Percentiles rank a stretch among this genome's conserved stretches.
Evolutionary conservation across 768 basidiomycete genomes (phyloP).

Genomic region (Kondoa malvinella): DNA sequence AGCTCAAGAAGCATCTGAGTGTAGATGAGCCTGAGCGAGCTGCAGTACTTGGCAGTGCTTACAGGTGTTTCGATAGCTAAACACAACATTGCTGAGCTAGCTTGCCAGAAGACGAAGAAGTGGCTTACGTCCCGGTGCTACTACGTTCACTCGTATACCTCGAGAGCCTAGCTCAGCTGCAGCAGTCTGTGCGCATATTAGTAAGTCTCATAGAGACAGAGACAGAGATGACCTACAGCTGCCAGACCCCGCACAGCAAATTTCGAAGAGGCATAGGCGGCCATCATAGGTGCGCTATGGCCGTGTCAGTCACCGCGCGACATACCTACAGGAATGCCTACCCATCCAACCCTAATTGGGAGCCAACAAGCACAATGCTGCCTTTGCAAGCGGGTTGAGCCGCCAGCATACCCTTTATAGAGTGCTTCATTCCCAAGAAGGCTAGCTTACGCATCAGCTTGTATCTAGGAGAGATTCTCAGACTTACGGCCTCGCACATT

Average conservation of each 20-base stretch:
- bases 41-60: neutral
- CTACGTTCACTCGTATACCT: slow-evolving; percentile 6
- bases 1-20: neutral
- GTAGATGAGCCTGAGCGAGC: neutral
- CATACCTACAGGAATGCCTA: neutral
- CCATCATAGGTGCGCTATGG: neutral
- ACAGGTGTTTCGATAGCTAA: neutral
- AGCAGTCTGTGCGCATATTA: neutral
- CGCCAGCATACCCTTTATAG: slow-evolving; percentile 1
- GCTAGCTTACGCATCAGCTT: neutral
- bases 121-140: neutral
- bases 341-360: slow-evolving; percentile 6
- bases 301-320: neutral
- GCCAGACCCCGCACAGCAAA: slow-evolving; percentile 10
- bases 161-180: slow-evolving; percentile 5
- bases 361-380: neutral
- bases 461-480: neutral
- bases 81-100: neutral
- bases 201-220: neutral
- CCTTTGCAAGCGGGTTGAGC: neutral
- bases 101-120: neutral
- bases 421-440: neutral
- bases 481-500: neutral
- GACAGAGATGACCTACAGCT: neutral
- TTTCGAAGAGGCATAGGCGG: slow-evolving; percentile 6